Percentiles rank a stretch among this genome's conserved stretches.
phyloP scores from a whole-genome alignment of 2,329 filamentous ascomycete species.

The Talaromyces sp. region DNA sequence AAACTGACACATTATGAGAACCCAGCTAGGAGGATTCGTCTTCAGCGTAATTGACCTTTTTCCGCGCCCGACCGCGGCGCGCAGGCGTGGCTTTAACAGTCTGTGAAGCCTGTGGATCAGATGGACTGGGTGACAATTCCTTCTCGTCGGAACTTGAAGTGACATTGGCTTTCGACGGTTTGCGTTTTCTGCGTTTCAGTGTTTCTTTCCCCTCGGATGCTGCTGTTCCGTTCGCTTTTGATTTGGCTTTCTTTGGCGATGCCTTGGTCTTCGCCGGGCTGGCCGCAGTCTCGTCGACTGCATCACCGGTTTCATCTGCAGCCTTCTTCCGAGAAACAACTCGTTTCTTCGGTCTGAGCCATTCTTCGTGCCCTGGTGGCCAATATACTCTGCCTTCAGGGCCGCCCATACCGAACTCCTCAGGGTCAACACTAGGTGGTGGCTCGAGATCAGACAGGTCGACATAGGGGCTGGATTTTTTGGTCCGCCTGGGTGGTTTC shows the following conservation, averaged over 20 bases:
- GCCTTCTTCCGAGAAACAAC: conserved; percentile 4
- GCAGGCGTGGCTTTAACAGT: background rate
- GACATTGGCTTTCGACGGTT: conserved; percentile 21
- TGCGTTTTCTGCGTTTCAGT: conserved; percentile 23
- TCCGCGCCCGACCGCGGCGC: conserved; percentile 24
- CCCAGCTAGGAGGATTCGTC: conserved; percentile 18
- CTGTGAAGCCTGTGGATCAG: background rate
- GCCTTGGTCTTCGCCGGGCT: background rate
- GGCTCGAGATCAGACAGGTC: conserved; percentile 41
- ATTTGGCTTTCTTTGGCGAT: background rate
- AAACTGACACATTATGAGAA: background rate
- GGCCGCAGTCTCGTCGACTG: conserved; percentile 8
- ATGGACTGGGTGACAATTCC: background rate
- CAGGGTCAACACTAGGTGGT: conserved; percentile 50
- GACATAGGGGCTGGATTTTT: conserved; percentile 37
- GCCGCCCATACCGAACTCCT: conserved; percentile 82
- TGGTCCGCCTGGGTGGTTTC: conserved; percentile 43
- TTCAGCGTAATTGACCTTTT: conserved; percentile 31
- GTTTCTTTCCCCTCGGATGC: conserved; percentile 11
- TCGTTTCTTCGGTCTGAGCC: conserved; percentile 62
- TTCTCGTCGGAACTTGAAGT: conserved; percentile 23
- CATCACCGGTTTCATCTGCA: conserved; percentile 7
- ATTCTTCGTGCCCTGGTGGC: conserved; percentile 85
- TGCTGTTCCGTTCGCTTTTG: background rate
- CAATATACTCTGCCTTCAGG: conserved; percentile 78